Evolutionary conservation across 2,329 filamentous ascomycete genomes (phyloP).

Genomic region (Penicillium sp.): DNA sequence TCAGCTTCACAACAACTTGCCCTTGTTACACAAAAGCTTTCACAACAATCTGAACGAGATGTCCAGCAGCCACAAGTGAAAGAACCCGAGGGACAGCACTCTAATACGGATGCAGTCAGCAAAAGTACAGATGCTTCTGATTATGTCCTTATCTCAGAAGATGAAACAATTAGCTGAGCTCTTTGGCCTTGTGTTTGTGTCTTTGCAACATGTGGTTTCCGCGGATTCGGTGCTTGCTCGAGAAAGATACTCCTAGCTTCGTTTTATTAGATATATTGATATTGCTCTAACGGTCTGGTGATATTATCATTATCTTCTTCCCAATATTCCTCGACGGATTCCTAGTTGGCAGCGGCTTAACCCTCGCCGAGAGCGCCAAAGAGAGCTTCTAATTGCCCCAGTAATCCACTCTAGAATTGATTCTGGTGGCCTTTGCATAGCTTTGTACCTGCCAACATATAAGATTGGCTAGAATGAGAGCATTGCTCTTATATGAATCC

Average conservation of each 20-base stretch:
- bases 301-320: no score
- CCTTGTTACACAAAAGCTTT: neutral
- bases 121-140: neutral
- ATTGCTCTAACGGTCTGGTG: neutral
- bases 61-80: neutral
- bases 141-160: neutral
- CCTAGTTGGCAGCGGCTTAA: no score
- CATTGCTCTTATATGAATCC: neutral
- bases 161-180: neutral
- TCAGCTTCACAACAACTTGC: neutral
- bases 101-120: neutral
- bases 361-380: no score
- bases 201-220: neutral
- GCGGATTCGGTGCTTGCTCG: neutral
- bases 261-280: neutral
- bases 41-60: neutral
- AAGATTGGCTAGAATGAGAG: neutral
- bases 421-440: neutral
- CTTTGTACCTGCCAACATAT: neutral
- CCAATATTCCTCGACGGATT: no score
- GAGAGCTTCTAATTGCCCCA: no score
- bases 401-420: no score
- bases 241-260: neutral
- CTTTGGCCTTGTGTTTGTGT: neutral
- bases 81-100: neutral